Evolutionary conservation across 768 basidiomycete genomes (phyloP).

Genomic region (Boletus rubroflammeus): DNA sequence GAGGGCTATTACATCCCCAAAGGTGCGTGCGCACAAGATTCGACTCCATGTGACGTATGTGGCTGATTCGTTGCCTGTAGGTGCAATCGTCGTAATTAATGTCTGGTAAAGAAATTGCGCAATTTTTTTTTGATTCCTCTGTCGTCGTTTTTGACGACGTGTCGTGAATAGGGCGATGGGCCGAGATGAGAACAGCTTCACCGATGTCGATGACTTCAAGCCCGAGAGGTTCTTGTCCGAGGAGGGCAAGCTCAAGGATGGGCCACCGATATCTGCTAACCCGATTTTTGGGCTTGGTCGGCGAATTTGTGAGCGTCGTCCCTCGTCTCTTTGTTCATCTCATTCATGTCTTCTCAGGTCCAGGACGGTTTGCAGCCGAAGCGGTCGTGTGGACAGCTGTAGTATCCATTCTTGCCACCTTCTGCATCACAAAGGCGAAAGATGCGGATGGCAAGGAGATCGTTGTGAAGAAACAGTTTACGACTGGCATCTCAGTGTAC

Average conservation of each 20-base stretch:
- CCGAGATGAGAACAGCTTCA: conserved; percentile 15
- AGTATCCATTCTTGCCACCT: conserved; percentile 22
- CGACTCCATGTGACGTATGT: neutral
- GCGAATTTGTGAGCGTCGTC: conserved; percentile 18
- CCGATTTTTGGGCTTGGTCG: conserved; percentile 26
- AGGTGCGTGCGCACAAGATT: conserved; percentile 17
- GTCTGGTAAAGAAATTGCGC: conserved; percentile 27
- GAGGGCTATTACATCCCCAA: conserved; percentile 41
- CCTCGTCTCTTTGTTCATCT: neutral
- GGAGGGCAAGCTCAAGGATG: conserved; percentile 11
- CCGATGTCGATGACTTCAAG: conserved; percentile 22
- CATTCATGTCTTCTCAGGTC: neutral
- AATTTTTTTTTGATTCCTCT: neutral
- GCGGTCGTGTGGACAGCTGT: conserved; percentile 20
- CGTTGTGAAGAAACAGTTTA: conserved; percentile 19
- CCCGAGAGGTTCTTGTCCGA: conserved; percentile 25
- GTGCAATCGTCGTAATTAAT: conserved; percentile 33
- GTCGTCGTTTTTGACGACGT: neutral
- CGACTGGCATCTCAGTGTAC: conserved; percentile 21
- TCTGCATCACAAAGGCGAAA: conserved; percentile 22
- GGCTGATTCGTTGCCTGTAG: conserved; percentile 9
- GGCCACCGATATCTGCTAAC: conserved; percentile 10
- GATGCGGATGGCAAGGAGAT: conserved; percentile 23
- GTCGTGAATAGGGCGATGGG: conserved; percentile 20
- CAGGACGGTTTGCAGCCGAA: conserved; percentile 24